phyloP scores from a whole-genome alignment of 495 filamentous ascomycete species.

The Penicillium dipodomyicola region DNA sequence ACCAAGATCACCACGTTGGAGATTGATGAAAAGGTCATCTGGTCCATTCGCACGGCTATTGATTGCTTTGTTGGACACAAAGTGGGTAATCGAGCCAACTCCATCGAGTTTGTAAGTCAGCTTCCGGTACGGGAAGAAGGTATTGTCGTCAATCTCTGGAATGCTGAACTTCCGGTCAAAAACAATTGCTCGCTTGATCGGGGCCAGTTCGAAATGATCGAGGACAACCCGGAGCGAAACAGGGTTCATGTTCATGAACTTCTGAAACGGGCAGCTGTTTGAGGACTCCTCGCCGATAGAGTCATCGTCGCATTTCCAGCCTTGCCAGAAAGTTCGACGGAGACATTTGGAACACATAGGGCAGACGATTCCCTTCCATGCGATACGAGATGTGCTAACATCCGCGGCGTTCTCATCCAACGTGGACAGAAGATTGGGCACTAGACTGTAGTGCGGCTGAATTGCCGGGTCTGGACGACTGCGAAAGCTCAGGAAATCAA shows the following conservation, averaged over 20 bases:
- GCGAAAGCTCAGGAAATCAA: slow-evolving; percentile 55
- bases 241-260: slow-evolving; percentile 13
- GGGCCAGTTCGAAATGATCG: slow-evolving; percentile 29
- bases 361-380: slow-evolving; percentile 70
- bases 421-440: slow-evolving; percentile 41
- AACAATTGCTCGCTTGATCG: slow-evolving; percentile 26
- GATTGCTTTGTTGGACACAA: slow-evolving; percentile 53
- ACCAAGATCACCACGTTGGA: slow-evolving; percentile 59
- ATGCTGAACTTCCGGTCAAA: slow-evolving; percentile 15
- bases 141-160: slow-evolving; percentile 21
- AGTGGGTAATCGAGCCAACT: slow-evolving; percentile 61
- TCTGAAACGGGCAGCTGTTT: slow-evolving; percentile 25
- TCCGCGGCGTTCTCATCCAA: slow-evolving; percentile 25
- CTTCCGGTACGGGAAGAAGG: slow-evolving; percentile 25
- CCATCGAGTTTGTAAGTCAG: slow-evolving; percentile 36
- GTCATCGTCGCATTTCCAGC: slow-evolving; percentile 57
- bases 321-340: slow-evolving; percentile 58
- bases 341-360: slow-evolving; percentile 65
- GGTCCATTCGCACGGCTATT: slow-evolving; percentile 54
- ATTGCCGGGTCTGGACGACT: slow-evolving; percentile 34
- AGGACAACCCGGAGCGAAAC: slow-evolving; percentile 38
- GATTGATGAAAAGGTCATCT: slow-evolving; percentile 58
- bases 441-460: slow-evolving; percentile 36
- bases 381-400: slow-evolving; percentile 31
- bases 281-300: not conserved